A percentile compares a stretch with the other conserved stretches of the same genome.
These are phyloP conservation scores for Physcia stellaris DNA, from an alignment of 495 filamentous ascomycete genomes.

Conservation along the genomic window DNA sequence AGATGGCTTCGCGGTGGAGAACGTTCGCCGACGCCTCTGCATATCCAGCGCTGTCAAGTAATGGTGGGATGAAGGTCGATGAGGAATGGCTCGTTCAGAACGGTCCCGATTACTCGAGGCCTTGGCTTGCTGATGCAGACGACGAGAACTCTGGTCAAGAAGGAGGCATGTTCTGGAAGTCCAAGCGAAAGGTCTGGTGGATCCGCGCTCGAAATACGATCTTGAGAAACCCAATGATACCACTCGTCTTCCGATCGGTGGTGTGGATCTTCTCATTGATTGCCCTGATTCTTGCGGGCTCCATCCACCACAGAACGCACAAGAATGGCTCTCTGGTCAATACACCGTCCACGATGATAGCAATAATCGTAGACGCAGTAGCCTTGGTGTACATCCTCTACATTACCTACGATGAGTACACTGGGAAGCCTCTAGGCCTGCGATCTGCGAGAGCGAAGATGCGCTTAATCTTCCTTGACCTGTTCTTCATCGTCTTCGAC, in stretches of 20 bases:
- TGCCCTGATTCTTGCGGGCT: constrained; percentile 66
- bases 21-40: constrained; percentile 41
- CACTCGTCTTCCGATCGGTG: constrained; percentile 65
- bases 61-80: constrained; percentile 37
- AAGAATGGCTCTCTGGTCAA: constrained; percentile 18
- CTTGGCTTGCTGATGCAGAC: constrained; percentile 36
- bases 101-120: constrained; percentile 38
- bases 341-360: constrained; percentile 69
- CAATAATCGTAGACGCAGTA: constrained; percentile 77
- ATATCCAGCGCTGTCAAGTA: constrained; percentile 32
- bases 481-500: constrained; percentile 94
- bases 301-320: constrained; percentile 51
- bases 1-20: constrained; percentile 45
- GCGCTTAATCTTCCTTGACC: constrained; percentile 73
- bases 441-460: constrained; percentile 73
- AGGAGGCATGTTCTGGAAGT: constrained; percentile 21
- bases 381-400: constrained; percentile 83
- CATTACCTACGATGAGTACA: constrained; percentile 95
- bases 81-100: constrained; percentile 47
- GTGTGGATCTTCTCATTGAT: constrained; percentile 71
- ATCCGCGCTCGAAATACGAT: constrained; percentile 42
- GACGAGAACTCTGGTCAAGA: constrained; percentile 36
- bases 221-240: constrained; percentile 71
- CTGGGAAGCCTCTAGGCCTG: constrained; percentile 79
- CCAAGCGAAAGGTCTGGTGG: constrained; percentile 38